Percentiles rank a stretch among this genome's conserved stretches.
Conservation (phyloP, 108 stramenopile species). For the Poteriospumella lacustris region DNA sequence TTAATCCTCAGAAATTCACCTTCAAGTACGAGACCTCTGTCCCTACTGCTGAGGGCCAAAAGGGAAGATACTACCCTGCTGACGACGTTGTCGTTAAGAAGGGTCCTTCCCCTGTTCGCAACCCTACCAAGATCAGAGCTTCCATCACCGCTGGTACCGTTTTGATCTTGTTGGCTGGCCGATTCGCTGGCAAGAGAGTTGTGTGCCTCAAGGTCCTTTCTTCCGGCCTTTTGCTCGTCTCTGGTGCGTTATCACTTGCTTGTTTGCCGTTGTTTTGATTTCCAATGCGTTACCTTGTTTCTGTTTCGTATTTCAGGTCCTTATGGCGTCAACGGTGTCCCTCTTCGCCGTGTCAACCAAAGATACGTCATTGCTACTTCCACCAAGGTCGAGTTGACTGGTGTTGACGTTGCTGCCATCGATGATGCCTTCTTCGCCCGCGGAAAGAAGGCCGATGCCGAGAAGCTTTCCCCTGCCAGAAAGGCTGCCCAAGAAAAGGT, state of each 20-base stretch:
- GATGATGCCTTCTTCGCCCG: constrained; percentile 83
- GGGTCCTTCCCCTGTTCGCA: constrained; percentile 58
- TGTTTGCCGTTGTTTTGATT: neutral
- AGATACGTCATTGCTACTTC: constrained; percentile 97
- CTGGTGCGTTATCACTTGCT: constrained; percentile 60
- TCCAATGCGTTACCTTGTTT: neutral
- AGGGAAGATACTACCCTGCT: constrained; percentile 78
- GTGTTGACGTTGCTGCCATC: constrained; percentile 72
- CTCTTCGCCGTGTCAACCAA: constrained; percentile 94
- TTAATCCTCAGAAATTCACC: constrained; percentile 29
- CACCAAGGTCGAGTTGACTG: constrained; percentile 80
- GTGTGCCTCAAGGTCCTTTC: constrained; percentile 91
- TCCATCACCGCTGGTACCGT: constrained; percentile 96
- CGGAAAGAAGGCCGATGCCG: constrained; percentile 53
- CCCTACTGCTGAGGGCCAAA: constrained; percentile 43
- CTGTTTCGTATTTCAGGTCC: constrained; percentile 63
- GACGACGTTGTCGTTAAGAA: constrained; percentile 77
- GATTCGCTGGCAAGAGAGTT: constrained; percentile 97
- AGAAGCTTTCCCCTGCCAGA: constrained; percentile 56
- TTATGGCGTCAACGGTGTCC: constrained; percentile 97
- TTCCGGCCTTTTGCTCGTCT: constrained; percentile 91
- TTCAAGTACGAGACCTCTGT: constrained; percentile 1
- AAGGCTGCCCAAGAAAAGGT: constrained; percentile 92
- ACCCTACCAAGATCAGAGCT: constrained; percentile 79
- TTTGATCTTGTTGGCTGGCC: constrained; percentile 92